Evolutionary conservation across 305 asterid species (phyloP).

Genomic region (Withania somnifera): DNA sequence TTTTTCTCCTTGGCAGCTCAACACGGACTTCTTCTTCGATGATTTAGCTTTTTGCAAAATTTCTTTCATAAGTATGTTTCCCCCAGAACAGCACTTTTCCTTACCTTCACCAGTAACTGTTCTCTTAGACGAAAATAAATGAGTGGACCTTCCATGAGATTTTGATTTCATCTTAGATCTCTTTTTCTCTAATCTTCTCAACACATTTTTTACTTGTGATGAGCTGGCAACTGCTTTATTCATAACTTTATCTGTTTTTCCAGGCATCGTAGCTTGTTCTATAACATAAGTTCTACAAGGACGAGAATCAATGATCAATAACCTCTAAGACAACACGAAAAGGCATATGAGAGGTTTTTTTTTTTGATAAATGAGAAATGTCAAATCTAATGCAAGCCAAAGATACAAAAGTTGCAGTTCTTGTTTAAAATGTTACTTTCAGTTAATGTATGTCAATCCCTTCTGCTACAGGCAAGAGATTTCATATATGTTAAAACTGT

Average conservation of each 20-base stretch:
- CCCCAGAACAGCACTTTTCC: conserved; percentile 25
- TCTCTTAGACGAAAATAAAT: conserved; percentile 21
- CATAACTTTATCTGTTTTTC: conserved; percentile 14
- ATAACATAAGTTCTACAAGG: background rate
- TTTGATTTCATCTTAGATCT: conserved; percentile 37
- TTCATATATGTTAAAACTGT: background rate
- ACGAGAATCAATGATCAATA: background rate
- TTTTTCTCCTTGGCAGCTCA: background rate
- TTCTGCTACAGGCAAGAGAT: background rate
- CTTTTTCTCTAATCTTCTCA: conserved; percentile 28
- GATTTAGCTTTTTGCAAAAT: conserved; percentile 32
- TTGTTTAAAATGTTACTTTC: background rate
- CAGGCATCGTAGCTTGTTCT: conserved; percentile 7
- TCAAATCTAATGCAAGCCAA: background rate
- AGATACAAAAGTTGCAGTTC: background rate
- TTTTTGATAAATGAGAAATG: background rate
- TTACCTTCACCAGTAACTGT: conserved; percentile 23
- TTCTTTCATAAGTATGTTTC: conserved; percentile 32
- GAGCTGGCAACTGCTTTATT: conserved; percentile 9
- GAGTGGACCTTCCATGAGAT: conserved; percentile 16
- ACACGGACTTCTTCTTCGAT: conserved; percentile 22
- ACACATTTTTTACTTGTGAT: conserved; percentile 15
- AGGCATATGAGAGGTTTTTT: background rate
- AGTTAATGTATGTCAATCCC: background rate
- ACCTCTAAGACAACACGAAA: background rate